phyloP scores from a whole-genome alignment of 768 basidiomycete species.

The Mycena filopes region DNA sequence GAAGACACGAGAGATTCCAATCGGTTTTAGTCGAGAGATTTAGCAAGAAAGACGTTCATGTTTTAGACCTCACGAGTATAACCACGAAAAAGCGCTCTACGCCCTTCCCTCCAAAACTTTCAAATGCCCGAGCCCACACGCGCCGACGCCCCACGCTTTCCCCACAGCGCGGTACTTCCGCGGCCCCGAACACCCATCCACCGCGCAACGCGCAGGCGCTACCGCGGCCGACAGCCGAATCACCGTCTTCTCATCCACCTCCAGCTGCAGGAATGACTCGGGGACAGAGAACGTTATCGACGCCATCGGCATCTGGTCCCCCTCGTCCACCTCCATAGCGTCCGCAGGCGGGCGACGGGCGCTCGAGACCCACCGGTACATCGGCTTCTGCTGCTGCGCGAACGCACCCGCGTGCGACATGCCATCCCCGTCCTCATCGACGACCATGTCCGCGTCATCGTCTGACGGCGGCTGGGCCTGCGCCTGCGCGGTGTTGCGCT shows the following conservation, averaged over 20 bases:
- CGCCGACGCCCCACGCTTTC: constrained; percentile 53
- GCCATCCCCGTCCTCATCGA: constrained; percentile 45
- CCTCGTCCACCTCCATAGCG: constrained; percentile 3
- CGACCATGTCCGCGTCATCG: constrained; percentile 29
- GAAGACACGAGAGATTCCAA: too few species aligned
- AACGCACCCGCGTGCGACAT: constrained; percentile 26
- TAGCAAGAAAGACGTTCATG: too few species aligned
- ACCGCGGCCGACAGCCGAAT: constrained; percentile 26
- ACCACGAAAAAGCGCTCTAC: too few species aligned
- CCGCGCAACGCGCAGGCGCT: constrained; percentile 46
- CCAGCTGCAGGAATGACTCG: constrained; percentile 20
- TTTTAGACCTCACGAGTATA: too few species aligned
- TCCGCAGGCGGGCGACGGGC: background rate
- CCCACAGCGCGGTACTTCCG: constrained; percentile 60
- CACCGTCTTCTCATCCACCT: background rate
- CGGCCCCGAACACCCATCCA: constrained; percentile 50
- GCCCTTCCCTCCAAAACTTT: constrained; percentile 46
- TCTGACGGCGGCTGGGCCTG: constrained; percentile 40
- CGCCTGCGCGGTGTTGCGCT: constrained; percentile 47
- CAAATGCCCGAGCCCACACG: constrained; percentile 61
- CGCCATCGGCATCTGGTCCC: background rate
- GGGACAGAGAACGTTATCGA: constrained; percentile 27
- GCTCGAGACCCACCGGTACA: constrained; percentile 62
- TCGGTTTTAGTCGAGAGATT: too few species aligned
- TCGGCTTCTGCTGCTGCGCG: constrained; percentile 45